Percentiles rank a stretch among this genome's conserved stretches.
Conservation (phyloP, 441 rosid species). For the Euphorbia celastroides region DNA sequence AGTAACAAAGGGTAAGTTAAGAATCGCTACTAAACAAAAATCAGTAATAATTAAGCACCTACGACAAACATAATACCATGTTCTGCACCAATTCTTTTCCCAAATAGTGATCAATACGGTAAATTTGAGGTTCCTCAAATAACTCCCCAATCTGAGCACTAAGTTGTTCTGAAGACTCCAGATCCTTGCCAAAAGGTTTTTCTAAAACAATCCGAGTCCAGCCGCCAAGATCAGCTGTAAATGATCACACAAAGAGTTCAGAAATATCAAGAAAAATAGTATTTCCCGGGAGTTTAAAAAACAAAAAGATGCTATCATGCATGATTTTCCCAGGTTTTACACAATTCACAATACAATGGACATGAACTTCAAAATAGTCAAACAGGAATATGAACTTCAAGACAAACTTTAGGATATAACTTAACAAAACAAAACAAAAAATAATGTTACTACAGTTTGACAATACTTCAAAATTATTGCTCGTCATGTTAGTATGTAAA, state of each 20-base stretch:
- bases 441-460: background rate
- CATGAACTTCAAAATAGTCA: background rate
- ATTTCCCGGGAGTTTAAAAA: background rate
- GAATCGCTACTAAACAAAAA: slow-evolving; percentile 16
- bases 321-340: background rate
- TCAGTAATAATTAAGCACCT: slow-evolving; percentile 4
- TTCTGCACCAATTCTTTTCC: slow-evolving; percentile 99
- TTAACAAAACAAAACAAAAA: too few relatives aligned
- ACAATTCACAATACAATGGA: background rate
- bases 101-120: slow-evolving; percentile 93
- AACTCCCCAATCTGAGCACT: slow-evolving; percentile 84
- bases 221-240: slow-evolving; percentile 82
- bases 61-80: slow-evolving; percentile 47
- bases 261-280: background rate
- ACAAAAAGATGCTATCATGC: slow-evolving; percentile 12
- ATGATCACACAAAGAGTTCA: background rate
- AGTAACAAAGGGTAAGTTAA: slow-evolving; percentile 20
- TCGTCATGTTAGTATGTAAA: background rate
- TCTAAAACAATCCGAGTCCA: slow-evolving; percentile 98
- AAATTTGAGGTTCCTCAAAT: slow-evolving; percentile 89
- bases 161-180: slow-evolving; percentile 77
- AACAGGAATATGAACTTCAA: background rate
- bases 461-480: background rate
- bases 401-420: too few relatives aligned
- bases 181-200: slow-evolving; percentile 95